Evolutionary conservation across 768 basidiomycete genomes (phyloP).

Genomic region (Auricularia sp.): DNA sequence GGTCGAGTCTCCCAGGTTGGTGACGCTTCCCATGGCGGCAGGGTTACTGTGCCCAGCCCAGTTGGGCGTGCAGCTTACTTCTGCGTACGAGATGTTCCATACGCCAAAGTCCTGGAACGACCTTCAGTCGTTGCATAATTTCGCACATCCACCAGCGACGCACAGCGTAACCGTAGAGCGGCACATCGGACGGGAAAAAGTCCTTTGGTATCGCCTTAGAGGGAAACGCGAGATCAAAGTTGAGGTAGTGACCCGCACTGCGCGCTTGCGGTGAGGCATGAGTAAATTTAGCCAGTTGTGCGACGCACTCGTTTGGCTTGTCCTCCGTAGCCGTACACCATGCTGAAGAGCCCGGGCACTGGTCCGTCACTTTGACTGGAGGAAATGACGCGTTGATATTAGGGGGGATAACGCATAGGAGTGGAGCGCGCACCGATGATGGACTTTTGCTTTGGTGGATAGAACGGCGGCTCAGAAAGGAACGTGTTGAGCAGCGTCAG

Average conservation of each 20-base stretch:
- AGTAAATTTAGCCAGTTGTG: neutral
- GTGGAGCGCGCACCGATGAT: conserved; percentile 28
- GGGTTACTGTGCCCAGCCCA: conserved; percentile 57
- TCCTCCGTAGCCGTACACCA: conserved; percentile 63
- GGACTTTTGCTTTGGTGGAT: conserved; percentile 47
- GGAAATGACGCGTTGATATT: too few species aligned
- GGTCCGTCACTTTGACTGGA: conserved; percentile 63
- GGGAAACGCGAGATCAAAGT: conserved; percentile 78
- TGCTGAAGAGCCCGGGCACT: conserved; percentile 59
- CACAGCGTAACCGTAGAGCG: conserved; percentile 50
- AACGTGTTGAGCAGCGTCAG: conserved; percentile 65
- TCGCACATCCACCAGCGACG: neutral
- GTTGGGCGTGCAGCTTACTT: conserved; percentile 46
- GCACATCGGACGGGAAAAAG: conserved; percentile 66
- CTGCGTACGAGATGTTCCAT: conserved; percentile 71
- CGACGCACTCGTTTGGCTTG: conserved; percentile 53
- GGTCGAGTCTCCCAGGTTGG: conserved; percentile 42
- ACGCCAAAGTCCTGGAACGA: conserved; percentile 65
- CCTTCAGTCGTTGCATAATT: too few species aligned
- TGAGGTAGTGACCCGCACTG: conserved; percentile 61
- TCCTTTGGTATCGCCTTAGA: conserved; percentile 56
- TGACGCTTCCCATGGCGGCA: conserved; percentile 59
- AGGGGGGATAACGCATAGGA: neutral
- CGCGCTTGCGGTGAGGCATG: neutral
- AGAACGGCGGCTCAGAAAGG: conserved; percentile 56